phyloP scores from a whole-genome alignment of 208 protist genomes.

The Zelonia costaricensis region DNA sequence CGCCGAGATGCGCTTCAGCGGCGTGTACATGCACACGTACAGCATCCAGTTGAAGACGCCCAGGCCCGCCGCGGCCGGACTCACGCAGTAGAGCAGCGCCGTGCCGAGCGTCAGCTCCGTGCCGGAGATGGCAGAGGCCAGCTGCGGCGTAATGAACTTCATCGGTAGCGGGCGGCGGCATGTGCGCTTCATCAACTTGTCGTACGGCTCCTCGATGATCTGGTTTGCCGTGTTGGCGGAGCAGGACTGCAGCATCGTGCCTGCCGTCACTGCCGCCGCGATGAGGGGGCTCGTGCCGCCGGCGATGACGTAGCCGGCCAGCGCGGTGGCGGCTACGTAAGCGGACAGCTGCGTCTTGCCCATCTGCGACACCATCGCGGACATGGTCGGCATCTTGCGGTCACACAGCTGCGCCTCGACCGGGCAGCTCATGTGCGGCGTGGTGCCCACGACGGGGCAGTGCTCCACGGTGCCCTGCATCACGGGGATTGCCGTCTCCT shows the following conservation, averaged over 20 bases:
- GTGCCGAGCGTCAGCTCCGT: slow-evolving; percentile 69
- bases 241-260: slow-evolving; percentile 82
- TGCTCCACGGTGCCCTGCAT: slow-evolving; percentile 31
- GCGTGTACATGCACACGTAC: slow-evolving; percentile 90
- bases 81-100: slow-evolving; percentile 62
- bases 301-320: slow-evolving; percentile 79
- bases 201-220: slow-evolving; percentile 78
- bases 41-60: slow-evolving; percentile 84
- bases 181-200: slow-evolving; percentile 91
- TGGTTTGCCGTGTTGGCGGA: slow-evolving; percentile 92
- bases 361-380: slow-evolving; percentile 53
- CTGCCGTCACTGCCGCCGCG: slow-evolving; percentile 49
- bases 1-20: slow-evolving; percentile 83
- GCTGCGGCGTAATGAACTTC: slow-evolving; percentile 54
- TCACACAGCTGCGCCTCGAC: slow-evolving; percentile 38
- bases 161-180: slow-evolving; percentile 83
- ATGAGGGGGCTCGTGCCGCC: slow-evolving; percentile 54
- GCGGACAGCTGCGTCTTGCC: slow-evolving; percentile 84
- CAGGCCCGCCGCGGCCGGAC: slow-evolving; percentile 57
- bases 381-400: slow-evolving; percentile 32
- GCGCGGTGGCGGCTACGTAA: slow-evolving; percentile 79
- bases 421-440: slow-evolving; percentile 47
- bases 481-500: slow-evolving; percentile 16
- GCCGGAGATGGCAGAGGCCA: slow-evolving; percentile 41
- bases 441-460: slow-evolving; percentile 63